Conservation (phyloP, 2,329 filamentous ascomycete species). For the Hyphodiscus sp. region DNA sequence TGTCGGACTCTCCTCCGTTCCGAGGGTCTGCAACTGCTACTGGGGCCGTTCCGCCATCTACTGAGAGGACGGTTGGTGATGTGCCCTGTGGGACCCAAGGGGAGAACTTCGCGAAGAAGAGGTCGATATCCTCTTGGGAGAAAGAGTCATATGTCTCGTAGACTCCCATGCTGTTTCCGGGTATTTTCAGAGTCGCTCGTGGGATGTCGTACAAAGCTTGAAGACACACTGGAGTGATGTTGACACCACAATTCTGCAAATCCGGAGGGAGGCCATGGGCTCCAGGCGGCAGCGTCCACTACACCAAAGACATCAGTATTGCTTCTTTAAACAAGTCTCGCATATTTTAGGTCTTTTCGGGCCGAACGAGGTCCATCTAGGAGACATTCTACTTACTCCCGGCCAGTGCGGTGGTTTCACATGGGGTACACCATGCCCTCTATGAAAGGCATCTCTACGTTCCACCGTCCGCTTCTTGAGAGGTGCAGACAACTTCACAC, state of each 20-base stretch:
- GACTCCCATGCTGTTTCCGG: slow-evolving; percentile 47
- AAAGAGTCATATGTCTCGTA: slow-evolving; percentile 40
- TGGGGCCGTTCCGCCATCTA: slow-evolving; percentile 33
- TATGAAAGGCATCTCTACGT: too few species aligned
- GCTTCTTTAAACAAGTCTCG: not conserved
- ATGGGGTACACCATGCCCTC: too few species aligned
- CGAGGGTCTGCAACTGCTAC: slow-evolving; percentile 31
- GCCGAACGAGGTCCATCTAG: too few species aligned
- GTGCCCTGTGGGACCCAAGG: slow-evolving; percentile 35
- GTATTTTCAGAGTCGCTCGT: slow-evolving; percentile 29
- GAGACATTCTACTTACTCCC: too few species aligned
- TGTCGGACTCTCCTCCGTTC: slow-evolving; percentile 35
- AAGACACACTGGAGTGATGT: slow-evolving; percentile 52
- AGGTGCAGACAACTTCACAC: not conserved
- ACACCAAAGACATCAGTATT: slow-evolving; percentile 22
- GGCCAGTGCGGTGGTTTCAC: too few species aligned
- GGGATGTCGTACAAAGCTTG: slow-evolving; percentile 45
- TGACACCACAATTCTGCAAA: slow-evolving; percentile 39
- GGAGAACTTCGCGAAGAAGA: slow-evolving; percentile 41
- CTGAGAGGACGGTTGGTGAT: slow-evolving; percentile 31
- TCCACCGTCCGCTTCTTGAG: too few species aligned
- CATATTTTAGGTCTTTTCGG: too few species aligned
- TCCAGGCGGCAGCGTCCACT: slow-evolving; percentile 20
- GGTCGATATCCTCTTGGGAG: slow-evolving; percentile 41
- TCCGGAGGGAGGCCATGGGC: too few species aligned